Conservation (phyloP, 371 early-diverging fungal genomes). For the Smittium mucronatum region DNA sequence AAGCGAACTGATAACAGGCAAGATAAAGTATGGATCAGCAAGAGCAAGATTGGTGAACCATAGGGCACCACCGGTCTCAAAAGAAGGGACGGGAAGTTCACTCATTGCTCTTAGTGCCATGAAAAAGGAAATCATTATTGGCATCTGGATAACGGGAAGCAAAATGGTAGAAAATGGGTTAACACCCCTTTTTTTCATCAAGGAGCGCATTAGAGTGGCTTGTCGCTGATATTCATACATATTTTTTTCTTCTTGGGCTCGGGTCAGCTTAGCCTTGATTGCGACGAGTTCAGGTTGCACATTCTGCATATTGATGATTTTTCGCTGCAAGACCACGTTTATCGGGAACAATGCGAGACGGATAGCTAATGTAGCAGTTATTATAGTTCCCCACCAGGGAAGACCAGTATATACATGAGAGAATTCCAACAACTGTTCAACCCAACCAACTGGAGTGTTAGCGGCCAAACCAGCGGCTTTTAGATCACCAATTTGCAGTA, state of each 20-base stretch:
- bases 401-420: conserved; percentile 68
- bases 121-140: conserved; percentile 84
- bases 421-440: conserved; percentile 62
- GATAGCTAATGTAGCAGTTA: conserved; percentile 49
- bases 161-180: conserved; percentile 50
- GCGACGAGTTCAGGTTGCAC: conserved; percentile 60
- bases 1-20: conserved; percentile 61
- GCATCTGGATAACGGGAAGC: conserved; percentile 56
- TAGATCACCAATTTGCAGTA: conserved; percentile 63
- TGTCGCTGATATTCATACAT: conserved; percentile 37
- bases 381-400: conserved; percentile 90
- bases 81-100: conserved; percentile 66
- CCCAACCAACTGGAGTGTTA: conserved; percentile 60
- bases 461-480: conserved; percentile 62
- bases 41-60: conserved; percentile 78
- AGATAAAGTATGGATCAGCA: conserved; percentile 66
- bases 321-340: conserved; percentile 58
- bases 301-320: conserved; percentile 55
- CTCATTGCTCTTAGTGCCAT: conserved; percentile 73
- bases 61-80: conserved; percentile 54
- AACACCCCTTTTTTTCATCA: conserved; percentile 52
- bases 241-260: conserved; percentile 46
- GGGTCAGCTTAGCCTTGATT: conserved; percentile 47
- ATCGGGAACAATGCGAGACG: conserved; percentile 64
- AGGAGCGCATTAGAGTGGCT: conserved; percentile 38